Base-by-base conservation (phyloP, 371 early-diverging fungal genomes). In the Lichtheimia ramosa region DNA sequence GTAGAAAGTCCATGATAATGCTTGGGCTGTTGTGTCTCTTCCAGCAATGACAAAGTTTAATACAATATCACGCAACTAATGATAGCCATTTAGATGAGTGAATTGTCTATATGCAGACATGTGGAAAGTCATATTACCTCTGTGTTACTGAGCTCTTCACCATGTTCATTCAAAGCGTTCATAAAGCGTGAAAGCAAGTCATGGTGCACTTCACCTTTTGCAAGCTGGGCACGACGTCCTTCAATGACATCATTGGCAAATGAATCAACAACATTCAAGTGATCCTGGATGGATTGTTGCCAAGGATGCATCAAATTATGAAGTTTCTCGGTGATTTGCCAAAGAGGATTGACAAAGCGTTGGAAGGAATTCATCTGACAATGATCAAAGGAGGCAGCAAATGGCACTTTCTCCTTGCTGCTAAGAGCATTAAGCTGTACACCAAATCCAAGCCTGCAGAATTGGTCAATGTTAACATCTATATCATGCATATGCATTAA, bases 11-110 rank as follows among this genome's bases (percentile, higher is more conserved):
- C 91, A 92, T 0, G 84, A 73, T 8, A 92, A 61, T 0, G 90
- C 81, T 54, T 87, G 85, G 0, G 91, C 91, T 2, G 91, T 91
- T 0, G 91, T 90, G 43, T 87, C 88, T 46, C 89, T 71, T 23
- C 88, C 90, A 24, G 81, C 81, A 65, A 87, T 79, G 49, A 75
- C 61, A 43, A 83, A 77, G 50, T 83, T 84, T 8, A 84, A 41
- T 10, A 82, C 66, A 12, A 68, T 68, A 52, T 84, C 84, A 18
- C 84, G 72, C 25, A 84, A 65, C 76, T 69, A 51, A 66, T 10
- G 5, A 28, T 18, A 2, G 46, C 2, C 5, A 34, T 34, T 8
- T 10, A 34, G 10, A 8, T 34, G 10, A 34, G 34, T 34, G 34
- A 8, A 34, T 34, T 34, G 34, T 34, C 10, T 34, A 34, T 34